Base-by-base conservation (phyloP, 768 basidiomycete species). In the Pisolithus sp. region DNA sequence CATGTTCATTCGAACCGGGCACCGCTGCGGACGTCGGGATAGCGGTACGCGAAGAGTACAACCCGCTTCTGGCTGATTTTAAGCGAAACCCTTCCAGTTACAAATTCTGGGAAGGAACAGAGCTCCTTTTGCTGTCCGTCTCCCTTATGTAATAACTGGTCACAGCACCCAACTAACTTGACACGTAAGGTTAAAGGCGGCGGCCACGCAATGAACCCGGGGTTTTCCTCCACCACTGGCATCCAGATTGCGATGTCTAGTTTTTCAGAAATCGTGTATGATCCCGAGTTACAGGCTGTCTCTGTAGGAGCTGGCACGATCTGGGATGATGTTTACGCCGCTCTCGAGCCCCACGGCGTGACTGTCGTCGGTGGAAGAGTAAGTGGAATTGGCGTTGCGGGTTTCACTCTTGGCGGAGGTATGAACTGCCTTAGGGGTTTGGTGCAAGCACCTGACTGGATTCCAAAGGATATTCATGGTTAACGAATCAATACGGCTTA, bases 241-340 rank as follows among this genome's bases (percentile, higher is more conserved):
- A 70, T 83, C 7, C 78, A 77, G 7, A 81, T 83, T 24, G 64
- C 76, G 18, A 77, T 82, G 79, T 59, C 53, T 21, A 63, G 70
- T 0, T 82, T 82, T 60, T 69, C 68, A 5, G 60, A 74, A 4
- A 68, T 80, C 10, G 62, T 51, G 1, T 80, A 80, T 41, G 56
- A 78, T 31, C 48, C 63, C 1, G 48, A 47, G 0, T 56, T 70
- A 0, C 66, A 73, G 52, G 78, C 73, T 0, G 79, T 61, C 2
- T 64, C 61, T 4, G 46, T 75, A 20, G 73, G 70, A 15, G 56
- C 70, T 0, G 71, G 74, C 7, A 62, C 81, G 3, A 67, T 79
- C 13, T 88, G 84, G 85, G 83, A 86, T 58, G 74, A 83, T 45
- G 82, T 79, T 67, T 86, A 85, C 53, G 21, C 53, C 2, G 77